These are phyloP conservation scores for Zygotorulaspora sp. DNA, from an alignment of 805 yeast genomes.

Conservation along the genomic window DNA sequence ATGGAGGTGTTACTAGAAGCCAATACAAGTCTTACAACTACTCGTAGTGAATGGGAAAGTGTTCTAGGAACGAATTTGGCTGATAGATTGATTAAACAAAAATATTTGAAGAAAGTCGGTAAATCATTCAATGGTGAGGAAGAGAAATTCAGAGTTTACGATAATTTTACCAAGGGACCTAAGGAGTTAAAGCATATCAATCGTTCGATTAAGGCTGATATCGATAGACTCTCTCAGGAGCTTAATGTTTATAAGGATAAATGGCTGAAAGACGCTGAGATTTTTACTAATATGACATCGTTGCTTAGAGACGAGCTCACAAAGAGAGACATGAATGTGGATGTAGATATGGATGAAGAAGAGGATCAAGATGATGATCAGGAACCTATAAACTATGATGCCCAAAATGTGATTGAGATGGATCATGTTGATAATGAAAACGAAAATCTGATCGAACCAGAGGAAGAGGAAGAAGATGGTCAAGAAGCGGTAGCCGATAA, in stretches of 20 bases:
- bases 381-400: slow-evolving; percentile 9
- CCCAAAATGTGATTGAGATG: slow-evolving; percentile 9
- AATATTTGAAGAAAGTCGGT: slow-evolving; percentile 17
- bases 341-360: slow-evolving; percentile 11
- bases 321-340: slow-evolving; percentile 19
- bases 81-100: slow-evolving; percentile 20
- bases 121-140: slow-evolving; percentile 9
- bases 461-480: slow-evolving; percentile 6
- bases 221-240: slow-evolving; percentile 22
- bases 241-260: slow-evolving; percentile 23
- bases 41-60: slow-evolving; percentile 28
- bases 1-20: slow-evolving; percentile 22
- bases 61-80: slow-evolving; percentile 25
- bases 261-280: slow-evolving; percentile 32
- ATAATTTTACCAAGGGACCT: slow-evolving; percentile 28
- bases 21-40: slow-evolving; percentile 22
- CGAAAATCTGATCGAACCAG: slow-evolving; percentile 7
- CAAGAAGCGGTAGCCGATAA: neutral
- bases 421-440: slow-evolving; percentile 3
- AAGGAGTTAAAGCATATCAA: slow-evolving; percentile 26
- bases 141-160: slow-evolving; percentile 22
- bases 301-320: slow-evolving; percentile 26
- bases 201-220: slow-evolving; percentile 23
- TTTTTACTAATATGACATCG: slow-evolving; percentile 26
- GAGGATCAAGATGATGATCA: slow-evolving; percentile 18